phyloP scores from a whole-genome alignment of 805 yeast species.

The Osmozyma mogii region DNA sequence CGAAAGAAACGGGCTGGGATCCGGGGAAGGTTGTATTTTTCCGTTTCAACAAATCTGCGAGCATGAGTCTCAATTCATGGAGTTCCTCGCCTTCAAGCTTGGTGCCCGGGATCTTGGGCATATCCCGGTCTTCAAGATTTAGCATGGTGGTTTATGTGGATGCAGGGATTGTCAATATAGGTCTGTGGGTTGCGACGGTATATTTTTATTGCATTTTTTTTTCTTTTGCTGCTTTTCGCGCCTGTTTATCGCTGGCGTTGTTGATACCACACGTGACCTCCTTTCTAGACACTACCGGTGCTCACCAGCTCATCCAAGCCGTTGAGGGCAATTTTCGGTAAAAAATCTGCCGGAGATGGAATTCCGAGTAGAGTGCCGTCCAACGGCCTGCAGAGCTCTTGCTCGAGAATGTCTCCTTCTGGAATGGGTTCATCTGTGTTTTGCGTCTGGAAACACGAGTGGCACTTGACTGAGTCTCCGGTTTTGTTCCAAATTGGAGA shows the following conservation, averaged over 20 bases:
- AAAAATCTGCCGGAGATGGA: background rate
- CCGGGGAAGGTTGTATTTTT: conserved; percentile 70
- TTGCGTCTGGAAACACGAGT: too few relatives aligned
- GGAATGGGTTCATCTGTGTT: too few relatives aligned
- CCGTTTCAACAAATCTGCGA: conserved; percentile 53
- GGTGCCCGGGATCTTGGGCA: conserved; percentile 85
- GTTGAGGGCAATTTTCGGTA: background rate
- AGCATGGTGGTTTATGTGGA: too few relatives aligned
- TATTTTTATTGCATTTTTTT: too few relatives aligned
- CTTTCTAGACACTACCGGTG: too few relatives aligned
- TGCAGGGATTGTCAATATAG: too few relatives aligned
- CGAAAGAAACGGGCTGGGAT: conserved; percentile 91
- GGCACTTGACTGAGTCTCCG: background rate
- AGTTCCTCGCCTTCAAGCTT: conserved; percentile 67
- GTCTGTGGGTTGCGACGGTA: too few relatives aligned
- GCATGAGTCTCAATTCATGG: conserved; percentile 56
- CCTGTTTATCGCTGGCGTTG: too few relatives aligned
- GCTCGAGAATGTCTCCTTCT: background rate
- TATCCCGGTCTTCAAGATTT: conserved; percentile 39
- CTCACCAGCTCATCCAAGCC: too few relatives aligned
- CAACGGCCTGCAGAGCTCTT: background rate
- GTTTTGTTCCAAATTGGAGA: background rate
- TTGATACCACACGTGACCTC: too few relatives aligned
- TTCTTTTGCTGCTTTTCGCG: too few relatives aligned
- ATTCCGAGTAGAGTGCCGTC: background rate